Base-by-base conservation (phyloP, 768 basidiomycete species). In the Psilocybe cubensis region DNA sequence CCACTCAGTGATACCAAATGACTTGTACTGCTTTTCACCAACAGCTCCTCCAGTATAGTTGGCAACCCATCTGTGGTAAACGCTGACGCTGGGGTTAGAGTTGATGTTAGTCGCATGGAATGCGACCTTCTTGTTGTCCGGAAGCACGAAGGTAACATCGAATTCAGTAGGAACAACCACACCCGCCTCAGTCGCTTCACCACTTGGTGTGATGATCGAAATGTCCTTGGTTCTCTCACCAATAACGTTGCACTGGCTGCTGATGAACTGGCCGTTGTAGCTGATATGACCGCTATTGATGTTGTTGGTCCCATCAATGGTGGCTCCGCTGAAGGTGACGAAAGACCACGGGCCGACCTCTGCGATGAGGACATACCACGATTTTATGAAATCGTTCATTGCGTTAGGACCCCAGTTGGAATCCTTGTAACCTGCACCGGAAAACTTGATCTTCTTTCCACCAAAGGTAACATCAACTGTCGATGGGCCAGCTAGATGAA, bases 391-490 rank as follows among this genome's bases (percentile, higher is more conserved):
- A 21, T 49, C 47, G 47, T 49, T 49, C 47, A 49, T 49, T 2
- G 47, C 47, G 27, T 49, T 49, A 29, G 47, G 47, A n/a, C 47
- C 47, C 47, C 47, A 49, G 28, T 49, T 49, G 3, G 47, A 49
- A n/a, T 49, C 47, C 27, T 49, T 49, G 47, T 49, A 49, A 9
- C 47, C 47, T 12, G 47, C 47, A 17, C 47, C 47, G 27, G 28
- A 29, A 12, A 49, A 49, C 10, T 3, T 2, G 28, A 49, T 20
- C 21, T 9, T 10, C 47, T 49, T 49, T 11, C 47, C 47, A n/a
- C 28, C 47, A n/a, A 49, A 6, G 3, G 33, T 29, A 4, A 49
- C 47, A 17, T 49, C 33, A 7, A 31, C 25, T 4, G 47, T 49
- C 27, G 47, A 49, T 5, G 47, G 24, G 2, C 47, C 47, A 33